Percentiles rank a stretch among this genome's conserved stretches.
Conservation (phyloP, 2,329 filamentous ascomycete genomes). For the Cladophialophora bantiana region DNA sequence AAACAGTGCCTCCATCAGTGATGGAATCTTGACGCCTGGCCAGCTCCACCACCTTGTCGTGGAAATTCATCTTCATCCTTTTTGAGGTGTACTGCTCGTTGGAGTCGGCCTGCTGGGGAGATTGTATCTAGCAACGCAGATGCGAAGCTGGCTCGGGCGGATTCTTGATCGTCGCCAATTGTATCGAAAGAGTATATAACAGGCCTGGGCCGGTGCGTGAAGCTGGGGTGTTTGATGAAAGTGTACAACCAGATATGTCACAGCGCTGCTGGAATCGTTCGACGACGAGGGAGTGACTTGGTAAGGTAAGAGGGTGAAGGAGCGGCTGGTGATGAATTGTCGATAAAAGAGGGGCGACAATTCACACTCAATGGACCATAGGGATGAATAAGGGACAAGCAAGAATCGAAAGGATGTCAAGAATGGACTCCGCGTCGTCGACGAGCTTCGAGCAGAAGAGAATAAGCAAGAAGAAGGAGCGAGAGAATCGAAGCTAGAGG, state of each 20-base stretch:
- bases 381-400: constrained; percentile 32
- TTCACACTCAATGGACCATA: constrained; percentile 38
- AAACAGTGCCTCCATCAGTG: constrained; percentile 35
- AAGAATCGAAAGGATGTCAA: constrained; percentile 19
- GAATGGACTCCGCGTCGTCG: constrained; percentile 16
- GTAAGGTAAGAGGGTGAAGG: constrained; percentile 23
- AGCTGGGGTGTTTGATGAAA: not conserved
- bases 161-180: constrained; percentile 1
- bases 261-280: constrained; percentile 21
- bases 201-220: not conserved
- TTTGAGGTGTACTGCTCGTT: constrained; percentile 20
- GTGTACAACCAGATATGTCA: constrained; percentile 3
- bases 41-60: constrained; percentile 33
- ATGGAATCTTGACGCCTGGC: constrained; percentile 36
- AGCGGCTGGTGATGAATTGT: constrained; percentile 37
- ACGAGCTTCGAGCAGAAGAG: constrained; percentile 23
- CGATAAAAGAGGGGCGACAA: constrained; percentile 49
- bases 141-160: not conserved
- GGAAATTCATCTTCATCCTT: constrained; percentile 28
- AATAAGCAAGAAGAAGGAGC: constrained; percentile 31
- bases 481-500: constrained; percentile 27
- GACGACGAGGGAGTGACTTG: constrained; percentile 4
- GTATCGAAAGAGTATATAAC: not conserved
- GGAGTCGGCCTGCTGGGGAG: not conserved
- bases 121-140: constrained; percentile 1